A percentile compares a stretch with the other conserved stretches of the same genome.
Evolutionary conservation across 2,329 filamentous ascomycete species (phyloP).

Genomic region (Penicillium aurantiogriseum): DNA sequence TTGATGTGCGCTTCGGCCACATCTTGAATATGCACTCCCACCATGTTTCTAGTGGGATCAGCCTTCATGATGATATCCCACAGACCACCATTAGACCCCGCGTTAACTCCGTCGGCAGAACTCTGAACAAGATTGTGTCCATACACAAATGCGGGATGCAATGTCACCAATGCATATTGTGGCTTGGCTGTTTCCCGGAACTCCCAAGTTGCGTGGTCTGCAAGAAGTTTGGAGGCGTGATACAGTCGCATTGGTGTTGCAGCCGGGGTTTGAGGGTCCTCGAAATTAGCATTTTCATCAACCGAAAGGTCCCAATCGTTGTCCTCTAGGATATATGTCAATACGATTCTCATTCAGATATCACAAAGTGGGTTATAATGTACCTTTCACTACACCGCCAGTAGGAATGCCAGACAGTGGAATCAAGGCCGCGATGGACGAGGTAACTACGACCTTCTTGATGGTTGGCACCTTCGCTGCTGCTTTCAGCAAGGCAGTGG

Average conservation of each 20-base stretch:
- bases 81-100: constrained; percentile 14
- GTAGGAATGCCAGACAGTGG: constrained; percentile 18
- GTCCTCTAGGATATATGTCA: constrained; percentile 15
- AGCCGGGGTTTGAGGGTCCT: constrained; percentile 4
- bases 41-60: neutral
- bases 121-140: constrained; percentile 24
- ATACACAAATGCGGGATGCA: constrained; percentile 26
- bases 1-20: constrained; percentile 29
- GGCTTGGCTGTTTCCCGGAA: constrained; percentile 19
- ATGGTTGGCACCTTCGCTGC: constrained; percentile 19
- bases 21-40: constrained; percentile 26
- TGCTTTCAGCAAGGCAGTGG: constrained; percentile 16
- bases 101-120: constrained; percentile 11
- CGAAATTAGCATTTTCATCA: constrained; percentile 16
- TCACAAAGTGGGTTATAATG: too few species aligned
- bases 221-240: constrained; percentile 26
- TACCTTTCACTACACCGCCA: constrained; percentile 23
- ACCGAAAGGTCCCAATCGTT: constrained; percentile 24
- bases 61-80: constrained; percentile 20
- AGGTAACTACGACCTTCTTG: constrained; percentile 26
- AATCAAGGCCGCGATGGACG: constrained; percentile 21
- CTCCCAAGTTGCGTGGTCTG: constrained; percentile 23
- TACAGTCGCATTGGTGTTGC: constrained; percentile 23
- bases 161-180: constrained; percentile 21
- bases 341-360: neutral